These are phyloP conservation scores for Benincasa hispida DNA, from an alignment of 306 rosid genomes.

Conservation along the genomic window DNA sequence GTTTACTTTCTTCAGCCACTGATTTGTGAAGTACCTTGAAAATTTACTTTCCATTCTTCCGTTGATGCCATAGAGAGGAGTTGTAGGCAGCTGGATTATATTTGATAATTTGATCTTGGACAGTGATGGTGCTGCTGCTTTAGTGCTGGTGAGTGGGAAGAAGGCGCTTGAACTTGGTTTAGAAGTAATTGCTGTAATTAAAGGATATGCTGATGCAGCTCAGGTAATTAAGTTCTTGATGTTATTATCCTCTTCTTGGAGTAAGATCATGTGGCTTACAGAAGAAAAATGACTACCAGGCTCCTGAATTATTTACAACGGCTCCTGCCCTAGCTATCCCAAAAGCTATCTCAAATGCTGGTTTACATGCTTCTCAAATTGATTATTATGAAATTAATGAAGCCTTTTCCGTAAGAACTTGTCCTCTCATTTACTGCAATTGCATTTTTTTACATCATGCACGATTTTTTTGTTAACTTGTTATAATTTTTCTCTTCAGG, in stretches of 20 bases:
- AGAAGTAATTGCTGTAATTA: constrained; percentile 73
- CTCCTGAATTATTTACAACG: constrained; percentile 75
- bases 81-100: neutral
- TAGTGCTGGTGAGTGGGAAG: constrained; percentile 81
- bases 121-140: constrained; percentile 94
- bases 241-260: constrained; percentile 13
- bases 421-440: neutral
- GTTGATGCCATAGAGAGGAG: neutral
- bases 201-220: constrained; percentile 88
- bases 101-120: constrained; percentile 17
- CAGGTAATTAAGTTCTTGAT: constrained; percentile 34
- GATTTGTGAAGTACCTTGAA: neutral
- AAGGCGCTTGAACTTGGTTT: constrained; percentile 74
- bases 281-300: constrained; percentile 36
- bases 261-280: constrained; percentile 9
- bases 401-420: constrained; percentile 72
- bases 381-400: constrained; percentile 91
- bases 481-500: constrained; percentile 33
- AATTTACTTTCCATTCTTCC: neutral
- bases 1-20: neutral
- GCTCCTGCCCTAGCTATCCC: constrained; percentile 87
- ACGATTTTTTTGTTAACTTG: neutral
- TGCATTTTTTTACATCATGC: neutral
- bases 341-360: constrained; percentile 76
- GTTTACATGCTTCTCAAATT: constrained; percentile 68